These are phyloP conservation scores for Lecanicillium sp. DNA, from an alignment of 2,329 filamentous ascomycete genomes.

Conservation along the genomic window DNA sequence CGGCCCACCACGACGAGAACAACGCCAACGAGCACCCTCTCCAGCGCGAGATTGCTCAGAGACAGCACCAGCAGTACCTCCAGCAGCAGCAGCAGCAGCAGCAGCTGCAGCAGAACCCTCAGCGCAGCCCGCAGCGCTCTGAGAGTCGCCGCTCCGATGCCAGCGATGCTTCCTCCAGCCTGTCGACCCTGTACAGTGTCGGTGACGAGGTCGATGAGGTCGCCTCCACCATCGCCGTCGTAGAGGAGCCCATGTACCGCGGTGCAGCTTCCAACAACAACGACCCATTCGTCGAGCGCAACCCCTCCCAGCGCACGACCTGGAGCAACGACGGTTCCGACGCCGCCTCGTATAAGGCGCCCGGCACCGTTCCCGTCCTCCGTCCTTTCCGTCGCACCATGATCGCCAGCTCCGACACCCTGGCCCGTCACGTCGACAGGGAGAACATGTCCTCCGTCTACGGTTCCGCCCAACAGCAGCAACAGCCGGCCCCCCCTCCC, in stretches of 20 bases:
- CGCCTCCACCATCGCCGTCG: background rate
- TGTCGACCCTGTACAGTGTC: constrained; percentile 53
- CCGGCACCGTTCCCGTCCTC: background rate
- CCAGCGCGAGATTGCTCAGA: constrained; percentile 3
- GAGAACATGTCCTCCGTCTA: constrained; percentile 9
- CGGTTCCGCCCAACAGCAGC: background rate
- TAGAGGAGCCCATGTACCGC: background rate
- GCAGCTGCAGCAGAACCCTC: constrained; percentile 11
- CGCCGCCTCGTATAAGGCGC: background rate
- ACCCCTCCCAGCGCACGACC: background rate
- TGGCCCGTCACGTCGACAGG: constrained; percentile 1
- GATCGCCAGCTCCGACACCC: constrained; percentile 10
- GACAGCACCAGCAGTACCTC: constrained; percentile 9
- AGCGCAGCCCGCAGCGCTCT: constrained; percentile 8
- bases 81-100: constrained; percentile 17
- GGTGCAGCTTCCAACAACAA: too few species aligned
- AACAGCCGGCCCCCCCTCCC: background rate
- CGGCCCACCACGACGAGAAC: background rate
- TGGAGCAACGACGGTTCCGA: background rate
- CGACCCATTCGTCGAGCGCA: constrained; percentile 29
- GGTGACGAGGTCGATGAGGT: constrained; percentile 28
- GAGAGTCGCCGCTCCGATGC: constrained; percentile 28
- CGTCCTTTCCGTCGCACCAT: constrained; percentile 9
- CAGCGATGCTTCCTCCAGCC: constrained; percentile 44
- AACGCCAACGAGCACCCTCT: background rate